Percentiles rank a stretch among this genome's conserved stretches.
Evolutionary conservation across 1,139 yeast species (phyloP).

Genomic region (Yamadazyma sp.): DNA sequence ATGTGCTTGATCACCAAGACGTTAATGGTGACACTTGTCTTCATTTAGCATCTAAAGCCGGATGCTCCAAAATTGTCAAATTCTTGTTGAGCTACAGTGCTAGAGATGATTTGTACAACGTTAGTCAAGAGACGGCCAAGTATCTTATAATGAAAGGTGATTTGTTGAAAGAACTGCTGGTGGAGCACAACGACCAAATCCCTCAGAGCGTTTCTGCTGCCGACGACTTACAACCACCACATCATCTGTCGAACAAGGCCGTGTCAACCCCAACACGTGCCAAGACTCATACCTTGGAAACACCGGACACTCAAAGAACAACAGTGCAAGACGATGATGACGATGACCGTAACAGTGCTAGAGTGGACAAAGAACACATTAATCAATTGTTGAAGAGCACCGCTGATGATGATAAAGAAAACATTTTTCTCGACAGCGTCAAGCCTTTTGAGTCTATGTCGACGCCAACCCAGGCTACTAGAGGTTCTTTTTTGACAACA

Average conservation of each 20-base stretch:
- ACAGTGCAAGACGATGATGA: conserved; percentile 44
- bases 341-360: conserved; percentile 23
- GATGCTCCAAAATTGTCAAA: conserved; percentile 38
- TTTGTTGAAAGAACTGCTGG: conserved; percentile 5
- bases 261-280: conserved; percentile 44
- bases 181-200: not conserved
- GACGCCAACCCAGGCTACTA: conserved; percentile 29
- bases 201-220: not conserved
- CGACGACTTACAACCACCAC: not conserved
- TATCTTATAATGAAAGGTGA: conserved; percentile 27
- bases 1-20: conserved; percentile 69
- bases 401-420: conserved; percentile 43
- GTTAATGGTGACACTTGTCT: conserved; percentile 67
- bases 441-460: conserved; percentile 28
- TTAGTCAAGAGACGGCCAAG: conserved; percentile 41
- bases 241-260: conserved; percentile 4
- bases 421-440: conserved; percentile 35
- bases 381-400: conserved; percentile 21
- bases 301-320: conserved; percentile 50
- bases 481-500: conserved; percentile 11
- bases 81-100: conserved; percentile 46
- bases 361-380: conserved; percentile 36
- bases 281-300: conserved; percentile 25
- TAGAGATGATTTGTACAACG: conserved; percentile 44
- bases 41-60: conserved; percentile 57